Percentiles rank a stretch among this genome's conserved stretches.
These are phyloP conservation scores for Xylariaceae sp. DNA, from an alignment of 2,329 filamentous ascomycete species.

Conservation along the genomic window DNA sequence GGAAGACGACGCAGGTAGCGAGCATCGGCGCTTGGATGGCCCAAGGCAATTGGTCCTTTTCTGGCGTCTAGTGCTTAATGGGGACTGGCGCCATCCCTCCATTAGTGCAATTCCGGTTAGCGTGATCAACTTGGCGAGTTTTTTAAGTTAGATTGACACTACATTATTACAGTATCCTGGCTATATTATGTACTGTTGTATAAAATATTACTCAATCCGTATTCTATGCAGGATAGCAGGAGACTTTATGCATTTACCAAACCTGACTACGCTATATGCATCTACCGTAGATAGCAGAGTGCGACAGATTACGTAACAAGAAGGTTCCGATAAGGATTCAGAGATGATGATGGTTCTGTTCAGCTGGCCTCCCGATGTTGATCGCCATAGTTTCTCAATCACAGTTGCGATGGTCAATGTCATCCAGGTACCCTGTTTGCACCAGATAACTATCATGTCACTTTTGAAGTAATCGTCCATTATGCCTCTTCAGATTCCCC, in stretches of 20 bases:
- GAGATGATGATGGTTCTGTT: too few relatives aligned
- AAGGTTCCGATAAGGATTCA: too few relatives aligned
- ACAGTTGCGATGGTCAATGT: background rate
- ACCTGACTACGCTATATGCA: too few relatives aligned
- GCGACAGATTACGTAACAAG: too few relatives aligned
- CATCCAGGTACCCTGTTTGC: background rate
- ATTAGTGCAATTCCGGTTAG: background rate
- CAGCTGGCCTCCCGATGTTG: background rate
- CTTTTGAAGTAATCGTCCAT: background rate
- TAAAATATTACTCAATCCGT: too few relatives aligned
- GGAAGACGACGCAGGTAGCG: conserved; percentile 6
- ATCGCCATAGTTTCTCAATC: background rate
- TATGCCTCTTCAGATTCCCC: conserved; percentile 37
- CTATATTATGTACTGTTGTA: too few relatives aligned
- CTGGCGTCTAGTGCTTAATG: background rate
- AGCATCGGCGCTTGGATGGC: conserved; percentile 3
- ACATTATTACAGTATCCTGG: too few relatives aligned
- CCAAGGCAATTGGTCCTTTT: background rate
- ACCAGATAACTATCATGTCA: background rate
- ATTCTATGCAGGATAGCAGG: too few relatives aligned
- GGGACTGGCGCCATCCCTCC: background rate
- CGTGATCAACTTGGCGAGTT: background rate
- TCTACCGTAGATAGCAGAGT: too few relatives aligned
- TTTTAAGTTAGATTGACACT: too few relatives aligned
- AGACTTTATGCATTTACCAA: too few relatives aligned